Evolutionary conservation across 2,329 filamentous ascomycete genomes (phyloP), one percentile per base, ranked within the genome.

Genomic region (Xylariaceae sp.): DNA sequence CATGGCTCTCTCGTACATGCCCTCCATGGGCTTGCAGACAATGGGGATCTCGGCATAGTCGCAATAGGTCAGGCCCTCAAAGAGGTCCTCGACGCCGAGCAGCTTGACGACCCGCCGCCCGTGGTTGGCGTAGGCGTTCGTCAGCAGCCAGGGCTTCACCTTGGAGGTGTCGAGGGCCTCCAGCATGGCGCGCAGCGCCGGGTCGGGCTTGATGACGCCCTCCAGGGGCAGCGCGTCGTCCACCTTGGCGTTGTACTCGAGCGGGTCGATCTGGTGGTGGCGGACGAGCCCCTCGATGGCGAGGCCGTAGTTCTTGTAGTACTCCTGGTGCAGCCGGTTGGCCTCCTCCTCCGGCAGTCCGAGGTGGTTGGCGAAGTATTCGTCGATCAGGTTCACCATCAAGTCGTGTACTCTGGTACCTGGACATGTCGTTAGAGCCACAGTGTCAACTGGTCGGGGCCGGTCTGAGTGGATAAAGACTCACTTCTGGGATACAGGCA

Each of bases 301-400:
- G n/a, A 98, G 76, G 19, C 93, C 92, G 57, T 98, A 98, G 58
- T 85, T 88, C 52, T 80, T 82, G 66, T 96, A 98, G 67, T 98
- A 98, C 50, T 89, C 84, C 58, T 78, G 71, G 60, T 96, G 92
- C 17, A 98, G 75, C 50, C 80, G 74, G 39, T 77, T 77, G n/a
- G 92, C 92, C 38, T 96, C 90, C 35, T 86, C 72, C 47, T 70
- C 68, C 2, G 75, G 70, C 3, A 96, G 66, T 15, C 78, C 74
- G 4, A 96, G 75, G 57, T 95, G 87, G 33, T 68, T 68, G 32
- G 66, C 57, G 46, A 77, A 78, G 55, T 75, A 76, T 39, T 67
- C 52, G 49, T 75, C 69, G 53, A 96, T 98, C 41, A 95, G 69
- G 33, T 78, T 70, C 21, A 80, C 79, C 92, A 98, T 96, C 53